Evolutionary conservation across 768 basidiomycete genomes (phyloP), one percentile per base, ranked within the genome.

Genomic region (Multifurca ochricompacta): DNA sequence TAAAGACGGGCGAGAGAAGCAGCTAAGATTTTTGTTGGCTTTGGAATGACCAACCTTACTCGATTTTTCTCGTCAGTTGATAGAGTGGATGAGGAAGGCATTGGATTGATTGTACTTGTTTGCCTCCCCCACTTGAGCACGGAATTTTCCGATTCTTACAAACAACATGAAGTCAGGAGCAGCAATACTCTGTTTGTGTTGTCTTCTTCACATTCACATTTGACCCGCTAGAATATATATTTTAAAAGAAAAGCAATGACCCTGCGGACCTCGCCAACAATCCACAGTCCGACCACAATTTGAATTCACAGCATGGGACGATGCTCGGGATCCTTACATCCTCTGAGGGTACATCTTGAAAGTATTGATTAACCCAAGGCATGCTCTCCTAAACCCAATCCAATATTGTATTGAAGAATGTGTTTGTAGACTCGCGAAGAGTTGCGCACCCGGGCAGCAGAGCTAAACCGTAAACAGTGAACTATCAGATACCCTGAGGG

Each of bases 1-100:
- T 97, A 99, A 51, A 99, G 78, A 39, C 95, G 80, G 10, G 83
- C 90, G 34, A 91, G 77, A 0, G 87, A 82, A n/a, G 91, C 93
- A 37, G 70, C 80, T 40, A 82, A 63, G 60, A 95, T 88, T 75
- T 95, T 95, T 19, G 62, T 70, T 3, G 77, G 68, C 0, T 68
- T 63, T 3, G 82, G 74, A 19, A 90, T 68, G 3, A 81, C 77
- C 10, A 74, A 69, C 67, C 85, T 87, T 59, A 98, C 77, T 62
- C 80, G 85, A 28, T 73, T 66, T 70, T 91, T 97, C 61, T 96
- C 94, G 54, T 85, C 84, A 31, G 74, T 67, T 18, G 77, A 79
- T 27, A 95, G 73, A 2, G 82, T 79, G 3, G 86, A 83, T 57
- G 81, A 80, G 11, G 82, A 70, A 13, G 90, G 85, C 91, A 92